Evolutionary conservation across 208 protist species (phyloP), one percentile per base, ranked within the genome.

Genomic region (Leishmania tropica): DNA sequence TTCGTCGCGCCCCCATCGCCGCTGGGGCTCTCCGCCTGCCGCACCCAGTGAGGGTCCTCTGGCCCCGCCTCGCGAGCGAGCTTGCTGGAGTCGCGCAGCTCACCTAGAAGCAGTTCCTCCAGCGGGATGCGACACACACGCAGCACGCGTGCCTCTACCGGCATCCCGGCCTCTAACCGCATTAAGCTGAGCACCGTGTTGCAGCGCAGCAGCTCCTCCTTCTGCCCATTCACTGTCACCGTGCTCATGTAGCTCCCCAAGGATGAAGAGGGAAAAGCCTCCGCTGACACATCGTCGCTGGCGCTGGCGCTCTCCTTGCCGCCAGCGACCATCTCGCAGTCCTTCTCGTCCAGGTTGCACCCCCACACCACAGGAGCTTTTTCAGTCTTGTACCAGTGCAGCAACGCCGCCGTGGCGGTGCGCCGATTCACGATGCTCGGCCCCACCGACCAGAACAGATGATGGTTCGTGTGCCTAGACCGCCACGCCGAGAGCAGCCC

Each of bases 81-180:
- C 71, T 87, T 89, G 80, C 91, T 88, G 5, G 87, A 83, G 67
- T 92, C 83, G 56, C 88, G 84, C 60, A 94, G 74, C 84, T 94
- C 91, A 10, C 85, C 86, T 2, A 94, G 81, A 31, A 94, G 84
- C 35, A 92, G 82, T 83, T 94, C 91, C 81, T 94, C 91, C 81
- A 91, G 71, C 67, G 87, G 85, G 47, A 88, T 71, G 2, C 71
- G 77, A 35, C 79, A 81, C 54, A 89, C 82, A 51, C 81, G 77
- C 54, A 94, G 81, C 53, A 85, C 88, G 5, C 89, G 87, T 3
- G 71, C 40, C 24, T 60, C 75, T 31, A 40, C n/a, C 0, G 67
- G 1, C 42, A 24, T 48, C 21, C 31, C 70, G 11, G n/a, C 54
- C 15, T 37, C 47, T 4, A 75, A 37, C 53, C 64, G 78, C 35